A percentile compares a stretch with the other conserved stretches of the same genome.
Evolutionary conservation across 1,284 basidiomycete species (phyloP).

Genomic region (Amylostereum chailletii): DNA sequence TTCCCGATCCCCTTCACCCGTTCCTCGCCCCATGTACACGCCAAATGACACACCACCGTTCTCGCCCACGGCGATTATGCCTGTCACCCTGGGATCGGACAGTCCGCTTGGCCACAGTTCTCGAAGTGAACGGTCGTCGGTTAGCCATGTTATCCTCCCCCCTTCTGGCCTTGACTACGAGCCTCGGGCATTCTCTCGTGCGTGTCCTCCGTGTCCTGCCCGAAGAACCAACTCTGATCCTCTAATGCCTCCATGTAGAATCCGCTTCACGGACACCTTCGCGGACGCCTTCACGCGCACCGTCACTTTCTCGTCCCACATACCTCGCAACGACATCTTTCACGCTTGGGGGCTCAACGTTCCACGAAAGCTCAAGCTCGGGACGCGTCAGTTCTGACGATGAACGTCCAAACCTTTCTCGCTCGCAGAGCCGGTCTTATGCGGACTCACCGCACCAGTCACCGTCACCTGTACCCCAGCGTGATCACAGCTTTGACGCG

Average conservation of each 20-base stretch:
- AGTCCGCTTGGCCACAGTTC: too few species aligned
- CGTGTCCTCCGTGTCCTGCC: background rate
- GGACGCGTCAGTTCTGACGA: slow-evolving; percentile 18
- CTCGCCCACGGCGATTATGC: background rate
- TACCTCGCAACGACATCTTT: background rate
- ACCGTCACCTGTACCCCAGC: background rate
- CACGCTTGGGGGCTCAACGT: background rate
- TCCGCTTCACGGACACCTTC: background rate
- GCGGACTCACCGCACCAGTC: background rate
- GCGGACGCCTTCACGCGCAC: background rate
- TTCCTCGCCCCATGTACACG: background rate
- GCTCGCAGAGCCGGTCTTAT: slow-evolving; percentile 15
- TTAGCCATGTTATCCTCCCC: background rate
- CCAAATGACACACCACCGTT: background rate
- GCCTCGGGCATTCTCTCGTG: background rate
- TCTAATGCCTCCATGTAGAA: background rate
- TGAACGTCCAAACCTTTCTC: slow-evolving; percentile 16
- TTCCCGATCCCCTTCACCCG: background rate
- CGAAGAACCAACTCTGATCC: background rate
- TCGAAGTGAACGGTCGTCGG: background rate
- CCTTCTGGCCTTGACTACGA: background rate
- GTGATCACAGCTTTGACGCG: background rate
- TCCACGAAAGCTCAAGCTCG: background rate
- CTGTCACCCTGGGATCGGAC: background rate
- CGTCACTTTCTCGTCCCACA: background rate